Percentiles rank a stretch among this genome's conserved stretches.
Evolutionary conservation across 2,329 filamentous ascomycete genomes (phyloP).

Genomic region (Ampelomyces quisqualis): DNA sequence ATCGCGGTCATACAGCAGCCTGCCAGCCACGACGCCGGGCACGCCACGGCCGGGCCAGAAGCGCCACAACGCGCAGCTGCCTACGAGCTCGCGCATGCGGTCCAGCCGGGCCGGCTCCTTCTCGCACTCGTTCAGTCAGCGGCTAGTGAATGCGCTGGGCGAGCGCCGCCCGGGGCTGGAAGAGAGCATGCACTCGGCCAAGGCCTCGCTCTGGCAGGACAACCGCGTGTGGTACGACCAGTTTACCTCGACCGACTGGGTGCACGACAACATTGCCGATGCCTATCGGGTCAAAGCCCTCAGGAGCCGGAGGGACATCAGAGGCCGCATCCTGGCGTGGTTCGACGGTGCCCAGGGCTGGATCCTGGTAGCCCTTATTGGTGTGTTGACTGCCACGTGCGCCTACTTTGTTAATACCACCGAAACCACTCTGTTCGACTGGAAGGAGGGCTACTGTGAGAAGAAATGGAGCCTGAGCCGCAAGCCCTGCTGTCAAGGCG

Average conservation of each 20-base stretch:
- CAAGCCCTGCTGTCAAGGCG: constrained; percentile 63
- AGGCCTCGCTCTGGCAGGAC: constrained; percentile 67
- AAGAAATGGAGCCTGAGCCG: constrained; percentile 70
- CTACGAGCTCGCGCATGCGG: constrained; percentile 34
- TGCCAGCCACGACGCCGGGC: constrained; percentile 42
- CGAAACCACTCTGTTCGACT: constrained; percentile 82
- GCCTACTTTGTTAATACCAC: constrained; percentile 89
- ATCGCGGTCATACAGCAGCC: constrained; percentile 47
- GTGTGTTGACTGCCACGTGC: constrained; percentile 77
- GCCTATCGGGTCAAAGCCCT: constrained; percentile 84
- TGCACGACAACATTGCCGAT: constrained; percentile 94
- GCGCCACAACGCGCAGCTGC: constrained; percentile 41
- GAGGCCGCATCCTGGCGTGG: constrained; percentile 72
- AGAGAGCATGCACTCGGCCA: constrained; percentile 63
- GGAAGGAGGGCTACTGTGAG: constrained; percentile 85
- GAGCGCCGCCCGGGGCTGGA: constrained; percentile 52
- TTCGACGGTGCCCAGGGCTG: constrained; percentile 91
- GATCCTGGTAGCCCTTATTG: constrained; percentile 88
- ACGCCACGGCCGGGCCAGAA: constrained; percentile 46
- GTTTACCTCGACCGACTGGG: constrained; percentile 96
- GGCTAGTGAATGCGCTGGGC: constrained; percentile 62
- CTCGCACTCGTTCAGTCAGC: constrained; percentile 41
- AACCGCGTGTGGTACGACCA: constrained; percentile 98
- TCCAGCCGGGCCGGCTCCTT: constrained; percentile 39
- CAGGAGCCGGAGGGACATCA: constrained; percentile 76